These are phyloP conservation scores for Nicotiana paniculata DNA, from an alignment of 257 asterid genomes.

Conservation along the genomic window DNA sequence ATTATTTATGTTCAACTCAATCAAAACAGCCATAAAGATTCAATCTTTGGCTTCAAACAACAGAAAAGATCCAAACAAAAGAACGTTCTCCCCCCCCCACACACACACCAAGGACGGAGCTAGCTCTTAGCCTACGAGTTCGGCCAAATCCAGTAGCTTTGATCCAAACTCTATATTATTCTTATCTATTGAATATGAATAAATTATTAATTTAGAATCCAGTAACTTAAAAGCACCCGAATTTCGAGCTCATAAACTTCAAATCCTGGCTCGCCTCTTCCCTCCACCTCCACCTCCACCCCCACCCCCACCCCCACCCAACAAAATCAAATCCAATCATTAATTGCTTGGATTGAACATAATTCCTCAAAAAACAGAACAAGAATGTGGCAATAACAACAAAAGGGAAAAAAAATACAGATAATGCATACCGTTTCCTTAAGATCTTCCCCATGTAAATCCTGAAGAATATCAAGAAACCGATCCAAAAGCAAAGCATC, in stretches of 20 bases:
- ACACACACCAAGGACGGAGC: too few relatives aligned
- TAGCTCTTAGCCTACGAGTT: too few relatives aligned
- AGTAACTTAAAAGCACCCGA: too few relatives aligned
- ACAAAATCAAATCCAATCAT: background rate
- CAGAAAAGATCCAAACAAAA: background rate
- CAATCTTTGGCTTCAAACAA: background rate
- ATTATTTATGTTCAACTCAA: background rate
- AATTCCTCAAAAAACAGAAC: background rate
- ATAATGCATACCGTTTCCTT: constrained; percentile 30
- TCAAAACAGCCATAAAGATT: background rate
- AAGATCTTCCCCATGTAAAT: constrained; percentile 41
- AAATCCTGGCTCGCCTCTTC: too few relatives aligned
- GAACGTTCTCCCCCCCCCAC: background rate
- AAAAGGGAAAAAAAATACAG: background rate
- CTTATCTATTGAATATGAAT: too few relatives aligned
- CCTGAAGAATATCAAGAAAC: constrained; percentile 48
- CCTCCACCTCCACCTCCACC: background rate
- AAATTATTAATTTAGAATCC: too few relatives aligned
- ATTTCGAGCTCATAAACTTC: too few relatives aligned
- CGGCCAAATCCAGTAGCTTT: too few relatives aligned
- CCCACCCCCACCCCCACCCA: background rate
- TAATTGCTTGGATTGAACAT: background rate
- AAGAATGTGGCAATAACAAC: background rate
- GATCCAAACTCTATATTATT: too few relatives aligned
- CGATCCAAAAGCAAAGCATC: constrained; percentile 50